Base-by-base conservation (phyloP, 768 basidiomycete genomes). In the Auricularia heimuer region DNA sequence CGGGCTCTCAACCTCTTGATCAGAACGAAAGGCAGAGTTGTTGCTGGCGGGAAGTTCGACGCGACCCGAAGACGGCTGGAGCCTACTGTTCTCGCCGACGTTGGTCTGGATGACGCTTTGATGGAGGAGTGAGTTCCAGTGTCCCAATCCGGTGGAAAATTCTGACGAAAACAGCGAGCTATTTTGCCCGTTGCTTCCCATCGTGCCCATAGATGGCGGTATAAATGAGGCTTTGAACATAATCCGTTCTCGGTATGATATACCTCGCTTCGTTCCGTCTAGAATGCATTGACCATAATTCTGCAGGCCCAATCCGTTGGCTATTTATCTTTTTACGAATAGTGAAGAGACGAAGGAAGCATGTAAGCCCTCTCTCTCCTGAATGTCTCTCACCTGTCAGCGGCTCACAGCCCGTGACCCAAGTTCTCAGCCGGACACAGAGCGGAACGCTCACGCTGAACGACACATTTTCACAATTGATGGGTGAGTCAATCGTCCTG, bases 241-340 rank as follows among this genome's bases (percentile, higher is more conserved):
- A 61, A 70, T 75, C 51, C 34, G 64, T 42, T 42, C 39, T 42
- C 39, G 34, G 60, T 62, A 4, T n/a, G 67, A 29, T 65, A 29
- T 37, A 10, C 29, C 58, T 18, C 10, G 33, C 67, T 4, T 33
- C 42, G 2, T 42, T 54, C 14, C 14, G 8, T 33, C 44, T 36
- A 3, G 29, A 7, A 11, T 24, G 34, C 4, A 51, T 29, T 44
- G 2, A 7, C 3, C n/a, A 63, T 56, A 62, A 67, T 65, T 29
- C 58, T 65, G 11, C 62, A 87, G 86, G 21, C 79, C 81, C 44
- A 78, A 82, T 65, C 83, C 89, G 1, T 78, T 90, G 3, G 83
- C 83, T 3, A 51, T 89, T 29, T 90, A 90, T 67, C 78, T 77
- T 1, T 92, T 90, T 72, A 85, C 83, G 0, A 79, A 84, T 16